Evolutionary conservation across 176 grass and related monocot species (phyloP), one percentile per base, ranked within the genome.

Genomic region (Oryza nivara): DNA sequence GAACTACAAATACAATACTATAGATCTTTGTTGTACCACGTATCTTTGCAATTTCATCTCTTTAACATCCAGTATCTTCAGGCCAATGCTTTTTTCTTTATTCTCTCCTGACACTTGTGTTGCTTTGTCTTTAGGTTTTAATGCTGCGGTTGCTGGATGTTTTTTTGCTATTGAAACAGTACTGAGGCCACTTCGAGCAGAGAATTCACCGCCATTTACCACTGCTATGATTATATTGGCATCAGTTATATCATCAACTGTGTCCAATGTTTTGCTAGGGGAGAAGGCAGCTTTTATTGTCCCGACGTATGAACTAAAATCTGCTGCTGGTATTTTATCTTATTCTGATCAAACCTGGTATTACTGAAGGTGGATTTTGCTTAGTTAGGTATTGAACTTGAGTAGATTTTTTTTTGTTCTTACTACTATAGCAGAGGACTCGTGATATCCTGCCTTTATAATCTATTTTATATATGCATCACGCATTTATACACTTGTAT

Each of bases 211-310:
- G 77, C 96, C 96, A 65, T 98, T 98, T 85, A 98, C 93, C 26
- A 98, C 96, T 81, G 93, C 93, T 87, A 98, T 95, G 93, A 95
- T 98, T 85, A 98, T 98, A 77, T 89, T 98, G 87, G 93, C 96
- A 75, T 95, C 96, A 68, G 91, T 98, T 87, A 98, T 98, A 90
- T 98, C 93, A 76, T 98, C 96, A 83, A 98, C 96, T 61, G 93
- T 98, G 40, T 95, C 93, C 58, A 98, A 98, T 83, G 96, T 98
- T 78, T 84, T 98, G 73, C 67, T 94, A 83, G 93, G 89, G 79
- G 96, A 98, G 82, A 98, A 90, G 74, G 91, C 96, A 74, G 93
- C 96, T 78, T 98, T 96, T 73, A 90, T 92, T 94, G 96, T 98
- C 80, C 96, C 93, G 56, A 87, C 96, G 71, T 98, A 98, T 87